Evolutionary conservation across 1,139 yeast genomes (phyloP).

Genomic region (Kodamaea arcana): DNA sequence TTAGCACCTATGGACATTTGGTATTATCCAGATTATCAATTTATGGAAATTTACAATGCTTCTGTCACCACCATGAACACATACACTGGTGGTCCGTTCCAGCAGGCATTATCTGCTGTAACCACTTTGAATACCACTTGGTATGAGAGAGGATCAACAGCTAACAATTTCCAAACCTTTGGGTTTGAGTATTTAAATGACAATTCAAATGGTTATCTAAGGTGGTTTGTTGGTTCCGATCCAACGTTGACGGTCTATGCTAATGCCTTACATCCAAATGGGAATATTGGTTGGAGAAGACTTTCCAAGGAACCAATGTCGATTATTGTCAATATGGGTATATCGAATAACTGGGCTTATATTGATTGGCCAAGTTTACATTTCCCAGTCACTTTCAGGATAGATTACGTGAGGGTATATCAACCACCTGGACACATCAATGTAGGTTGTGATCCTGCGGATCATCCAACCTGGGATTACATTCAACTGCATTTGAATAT

Average conservation of each 20-base stretch:
- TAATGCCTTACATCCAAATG: slow-evolving; percentile 71
- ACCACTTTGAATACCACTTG: slow-evolving; percentile 68
- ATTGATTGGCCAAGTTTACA: slow-evolving; percentile 69
- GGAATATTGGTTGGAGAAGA: slow-evolving; percentile 72
- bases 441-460: slow-evolving; percentile 72
- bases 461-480: slow-evolving; percentile 70
- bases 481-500: slow-evolving; percentile 61
- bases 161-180: slow-evolving; percentile 57
- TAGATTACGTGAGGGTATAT: slow-evolving; percentile 76
- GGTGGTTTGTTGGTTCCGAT: slow-evolving; percentile 75
- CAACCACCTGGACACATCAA: slow-evolving; percentile 56
- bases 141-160: slow-evolving; percentile 59
- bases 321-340: slow-evolving; percentile 69
- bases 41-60: slow-evolving; percentile 56
- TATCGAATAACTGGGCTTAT: slow-evolving; percentile 79
- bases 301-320: slow-evolving; percentile 87
- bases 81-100: slow-evolving; percentile 80
- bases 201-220: slow-evolving; percentile 60
- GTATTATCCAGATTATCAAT: slow-evolving; percentile 79
- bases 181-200: slow-evolving; percentile 78
- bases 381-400: slow-evolving; percentile 64
- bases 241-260: slow-evolving; percentile 63
- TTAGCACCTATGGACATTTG: slow-evolving; percentile 84
- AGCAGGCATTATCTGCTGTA: slow-evolving; percentile 77
- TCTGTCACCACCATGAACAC: slow-evolving; percentile 67